Conservation (phyloP, 202 grass and related monocot genomes). For the Setaria viridis region DNA sequence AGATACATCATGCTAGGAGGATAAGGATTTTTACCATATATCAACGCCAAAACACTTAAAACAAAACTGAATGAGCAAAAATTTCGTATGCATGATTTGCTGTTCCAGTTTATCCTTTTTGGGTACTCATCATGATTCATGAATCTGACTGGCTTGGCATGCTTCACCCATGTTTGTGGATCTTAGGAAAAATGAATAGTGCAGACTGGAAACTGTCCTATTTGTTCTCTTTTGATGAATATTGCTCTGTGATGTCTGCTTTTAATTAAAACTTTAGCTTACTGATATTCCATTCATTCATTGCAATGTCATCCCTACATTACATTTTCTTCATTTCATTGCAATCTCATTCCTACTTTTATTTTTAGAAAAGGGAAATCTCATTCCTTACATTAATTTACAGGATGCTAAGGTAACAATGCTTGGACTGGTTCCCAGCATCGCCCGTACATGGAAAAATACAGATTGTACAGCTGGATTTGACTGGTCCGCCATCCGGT, state of each 20-base stretch:
- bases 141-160: constrained; percentile 17
- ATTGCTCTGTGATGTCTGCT: constrained; percentile 6
- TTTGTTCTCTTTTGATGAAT: not conserved
- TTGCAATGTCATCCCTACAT: not conserved
- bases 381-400: constrained; percentile 18
- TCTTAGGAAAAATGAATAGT: constrained; percentile 13
- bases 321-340: constrained; percentile 15
- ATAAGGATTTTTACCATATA: not conserved
- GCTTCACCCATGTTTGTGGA: not conserved
- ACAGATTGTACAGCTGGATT: constrained; percentile 81
- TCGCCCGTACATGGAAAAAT: constrained; percentile 90
- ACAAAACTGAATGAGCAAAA: not conserved
- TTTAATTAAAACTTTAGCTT: constrained; percentile 8
- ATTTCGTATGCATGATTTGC: not conserved
- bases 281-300: not conserved
- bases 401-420: constrained; percentile 98
- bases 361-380: too few species aligned
- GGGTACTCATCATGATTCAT: not conserved
- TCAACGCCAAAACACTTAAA: constrained; percentile 10
- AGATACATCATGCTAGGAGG: not conserved
- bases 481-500: constrained; percentile 90
- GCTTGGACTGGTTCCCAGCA: constrained; percentile 97
- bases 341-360: constrained; percentile 9
- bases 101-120: constrained; percentile 25
- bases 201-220: not conserved